phyloP scores from a whole-genome alignment of 2,329 filamentous ascomycete species.

The Teratosphaeria nubilosa region DNA sequence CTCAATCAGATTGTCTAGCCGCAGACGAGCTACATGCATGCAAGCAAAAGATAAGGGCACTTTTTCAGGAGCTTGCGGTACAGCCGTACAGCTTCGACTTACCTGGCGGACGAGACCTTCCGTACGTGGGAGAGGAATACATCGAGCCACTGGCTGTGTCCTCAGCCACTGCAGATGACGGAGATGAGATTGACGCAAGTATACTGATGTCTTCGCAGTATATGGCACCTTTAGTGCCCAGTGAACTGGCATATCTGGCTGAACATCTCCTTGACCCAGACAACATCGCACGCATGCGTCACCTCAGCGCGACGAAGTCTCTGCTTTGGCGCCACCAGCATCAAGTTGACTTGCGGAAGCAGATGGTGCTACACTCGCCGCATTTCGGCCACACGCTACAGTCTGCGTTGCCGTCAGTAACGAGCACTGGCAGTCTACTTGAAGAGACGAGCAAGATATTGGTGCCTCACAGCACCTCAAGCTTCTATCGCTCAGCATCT shows the following conservation, averaged over 20 bases:
- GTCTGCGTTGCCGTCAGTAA: constrained; percentile 9
- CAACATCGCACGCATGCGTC: constrained; percentile 69
- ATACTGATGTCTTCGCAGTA: constrained; percentile 89
- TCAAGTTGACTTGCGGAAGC: constrained; percentile 17
- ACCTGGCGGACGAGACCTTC: not conserved
- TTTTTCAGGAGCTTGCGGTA: constrained; percentile 1
- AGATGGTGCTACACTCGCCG: constrained; percentile 13
- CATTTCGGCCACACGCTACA: constrained; percentile 11
- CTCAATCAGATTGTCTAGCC: constrained; percentile 56
- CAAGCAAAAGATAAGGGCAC: constrained; percentile 5
- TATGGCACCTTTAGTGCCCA: constrained; percentile 64
- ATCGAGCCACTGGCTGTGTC: constrained; percentile 61
- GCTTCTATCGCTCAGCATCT: constrained; percentile 26
- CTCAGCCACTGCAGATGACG: constrained; percentile 58
- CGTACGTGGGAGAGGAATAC: not conserved
- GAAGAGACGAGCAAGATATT: constrained; percentile 22
- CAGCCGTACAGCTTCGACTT: constrained; percentile 6
- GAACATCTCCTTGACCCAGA: constrained; percentile 65
- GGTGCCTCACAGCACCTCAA: constrained; percentile 19
- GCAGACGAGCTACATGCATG: constrained; percentile 6
- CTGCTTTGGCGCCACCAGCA: constrained; percentile 51
- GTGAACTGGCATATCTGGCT: constrained; percentile 64
- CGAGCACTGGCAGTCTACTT: constrained; percentile 16
- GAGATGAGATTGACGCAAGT: constrained; percentile 83
- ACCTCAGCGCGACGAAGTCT: constrained; percentile 74